A percentile compares a stretch with the other conserved stretches of the same genome.
These are phyloP conservation scores for Furcasterigmium furcatum DNA, from an alignment of 2,329 filamentous ascomycete species.

Conservation along the genomic window DNA sequence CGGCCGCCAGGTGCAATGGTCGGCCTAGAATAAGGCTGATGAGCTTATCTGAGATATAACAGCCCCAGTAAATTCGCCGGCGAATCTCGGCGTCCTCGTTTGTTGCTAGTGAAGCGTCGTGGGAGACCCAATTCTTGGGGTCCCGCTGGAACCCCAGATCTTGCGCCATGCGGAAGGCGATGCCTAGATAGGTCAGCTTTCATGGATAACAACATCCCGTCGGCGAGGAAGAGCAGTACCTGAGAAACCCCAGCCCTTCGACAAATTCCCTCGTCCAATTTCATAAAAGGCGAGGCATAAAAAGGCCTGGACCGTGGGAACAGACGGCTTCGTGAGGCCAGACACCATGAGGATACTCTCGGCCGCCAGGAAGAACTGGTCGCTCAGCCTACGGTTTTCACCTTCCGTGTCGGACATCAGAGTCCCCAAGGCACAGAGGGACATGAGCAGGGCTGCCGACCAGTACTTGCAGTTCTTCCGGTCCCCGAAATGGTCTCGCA, in stretches of 20 bases:
- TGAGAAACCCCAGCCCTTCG: conserved; percentile 22
- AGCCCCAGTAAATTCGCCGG: conserved; percentile 24
- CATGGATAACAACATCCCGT: not conserved
- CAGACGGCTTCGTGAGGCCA: conserved; percentile 15
- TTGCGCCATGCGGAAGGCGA: conserved; percentile 24
- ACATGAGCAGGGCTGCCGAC: conserved; percentile 17
- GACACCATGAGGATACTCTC: conserved; percentile 20
- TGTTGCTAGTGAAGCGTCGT: conserved; percentile 14
- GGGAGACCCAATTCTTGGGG: conserved; percentile 15
- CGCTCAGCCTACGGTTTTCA: conserved; percentile 8
- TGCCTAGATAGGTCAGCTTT: too few relatives aligned
- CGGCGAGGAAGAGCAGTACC: too few relatives aligned
- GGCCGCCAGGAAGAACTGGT: conserved; percentile 16
- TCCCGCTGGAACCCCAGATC: conserved; percentile 23
- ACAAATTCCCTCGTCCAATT: conserved; percentile 19
- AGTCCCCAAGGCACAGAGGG: conserved; percentile 18
- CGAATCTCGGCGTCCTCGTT: conserved; percentile 21
- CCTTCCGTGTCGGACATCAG: conserved; percentile 11
- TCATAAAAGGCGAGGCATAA: conserved; percentile 23
- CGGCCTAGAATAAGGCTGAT: conserved; percentile 14
- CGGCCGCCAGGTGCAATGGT: conserved; percentile 10
- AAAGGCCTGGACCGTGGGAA: conserved; percentile 19
- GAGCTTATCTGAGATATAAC: conserved; percentile 21
- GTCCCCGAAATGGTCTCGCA: conserved; percentile 14
- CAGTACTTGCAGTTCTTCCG: conserved; percentile 18